Evolutionary conservation across 1,284 basidiomycete genomes (phyloP).

Genomic region (Cutaneotrichosporon dermatis): DNA sequence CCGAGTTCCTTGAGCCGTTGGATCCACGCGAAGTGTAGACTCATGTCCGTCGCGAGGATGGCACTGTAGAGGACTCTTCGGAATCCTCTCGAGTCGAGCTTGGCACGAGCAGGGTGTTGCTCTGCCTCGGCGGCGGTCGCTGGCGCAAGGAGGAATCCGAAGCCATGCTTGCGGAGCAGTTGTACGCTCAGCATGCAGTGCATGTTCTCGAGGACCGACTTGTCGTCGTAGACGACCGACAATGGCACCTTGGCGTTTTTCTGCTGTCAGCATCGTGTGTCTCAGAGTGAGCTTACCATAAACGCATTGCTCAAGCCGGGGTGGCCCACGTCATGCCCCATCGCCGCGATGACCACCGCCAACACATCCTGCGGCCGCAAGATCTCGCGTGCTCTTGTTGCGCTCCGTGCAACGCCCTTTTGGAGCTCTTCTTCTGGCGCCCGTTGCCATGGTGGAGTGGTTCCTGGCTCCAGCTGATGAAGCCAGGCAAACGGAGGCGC

Average conservation of each 20-base stretch:
- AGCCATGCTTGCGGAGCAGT: slow-evolving; percentile 73
- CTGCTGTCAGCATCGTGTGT: slow-evolving; percentile 49
- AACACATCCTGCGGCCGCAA: slow-evolving; percentile 69
- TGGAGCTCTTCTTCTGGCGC: slow-evolving; percentile 22
- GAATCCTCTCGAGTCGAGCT: slow-evolving; percentile 54
- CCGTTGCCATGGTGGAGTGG: slow-evolving; percentile 32
- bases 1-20: slow-evolving; percentile 54
- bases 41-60: slow-evolving; percentile 89
- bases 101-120: slow-evolving; percentile 12
- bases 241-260: slow-evolving; percentile 87
- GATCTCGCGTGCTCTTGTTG: slow-evolving; percentile 47
- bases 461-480: slow-evolving; percentile 24
- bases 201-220: slow-evolving; percentile 87
- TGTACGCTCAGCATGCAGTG: slow-evolving; percentile 79
- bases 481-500: slow-evolving; percentile 64
- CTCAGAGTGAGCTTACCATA: slow-evolving; percentile 60
- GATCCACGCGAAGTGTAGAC: slow-evolving; percentile 81
- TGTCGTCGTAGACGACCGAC: slow-evolving; percentile 78
- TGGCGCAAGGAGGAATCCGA: slow-evolving; percentile 52
- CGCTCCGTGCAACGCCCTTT: slow-evolving; percentile 23
- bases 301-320: slow-evolving; percentile 87
- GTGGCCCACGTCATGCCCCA: slow-evolving; percentile 93
- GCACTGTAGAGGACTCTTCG: slow-evolving; percentile 70
- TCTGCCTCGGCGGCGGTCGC: slow-evolving; percentile 8
- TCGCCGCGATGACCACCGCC: slow-evolving; percentile 77